Base-by-base conservation (phyloP, 495 filamentous ascomycete species). In the Trichocladium antarcticum region DNA sequence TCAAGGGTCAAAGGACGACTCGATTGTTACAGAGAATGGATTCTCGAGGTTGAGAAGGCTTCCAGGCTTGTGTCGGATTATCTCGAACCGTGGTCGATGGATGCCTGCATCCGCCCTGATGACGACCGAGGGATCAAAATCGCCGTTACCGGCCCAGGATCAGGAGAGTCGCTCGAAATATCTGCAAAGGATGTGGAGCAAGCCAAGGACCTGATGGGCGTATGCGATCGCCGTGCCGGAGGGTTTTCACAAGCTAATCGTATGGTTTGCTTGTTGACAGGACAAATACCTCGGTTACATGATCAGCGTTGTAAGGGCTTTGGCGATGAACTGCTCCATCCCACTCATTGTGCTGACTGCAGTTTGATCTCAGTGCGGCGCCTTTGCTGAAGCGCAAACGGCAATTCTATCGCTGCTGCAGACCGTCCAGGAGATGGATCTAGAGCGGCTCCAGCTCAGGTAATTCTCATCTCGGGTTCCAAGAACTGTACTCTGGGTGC, bases 221-320 rank as follows among this genome's bases (percentile, higher is more conserved):
- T 55, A 53, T 19, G 56, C 21, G 19, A n/a, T n/a, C n/a, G n/a
- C n/a, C 11, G 1, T 39, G 7, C 19, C 3, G 0, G 2, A 16
- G 22, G 1, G 15, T 6, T 6, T n/a, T 21, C 27, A 16, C 3
- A 2, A 1, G 36, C 45, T 47, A 28, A 47, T 40, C 5, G 15
- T 3, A n/a, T 10, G 5, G n/a, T 10, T 6, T n/a, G 3, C 20
- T 1, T 17, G 5, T 21, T 8, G 21, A 17, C 41, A 55, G 57
- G 47, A 55, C 27, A 19, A 54, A 2, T 56, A 51, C 34, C 43
- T 61, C 7, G 53, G 56, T 0, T 58, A 54, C 34, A 54, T 61
- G 39, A 24, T 15, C 31, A 54, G 54, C 12, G 24, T 53, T 1
- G 57, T 56, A 39, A 12, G 47, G 47, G n/a, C 22, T 6, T 29